Percentiles rank a stretch among this genome's conserved stretches.
Evolutionary conservation across 495 filamentous ascomycete genomes (phyloP).

Genomic region (Amniculicola lignicola): DNA sequence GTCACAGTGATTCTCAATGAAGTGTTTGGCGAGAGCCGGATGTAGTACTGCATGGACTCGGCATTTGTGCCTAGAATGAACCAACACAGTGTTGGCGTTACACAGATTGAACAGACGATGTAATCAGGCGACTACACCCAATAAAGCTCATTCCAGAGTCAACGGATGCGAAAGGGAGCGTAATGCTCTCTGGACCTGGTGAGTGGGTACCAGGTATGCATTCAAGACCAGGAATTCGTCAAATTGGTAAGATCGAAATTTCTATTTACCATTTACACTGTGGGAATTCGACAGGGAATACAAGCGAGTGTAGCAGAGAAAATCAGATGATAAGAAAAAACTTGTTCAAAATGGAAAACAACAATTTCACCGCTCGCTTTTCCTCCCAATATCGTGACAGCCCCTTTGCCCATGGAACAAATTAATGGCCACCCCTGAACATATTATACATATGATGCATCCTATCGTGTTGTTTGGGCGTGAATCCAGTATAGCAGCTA

Average conservation of each 20-base stretch:
- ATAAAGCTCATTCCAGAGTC: background rate
- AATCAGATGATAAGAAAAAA: background rate
- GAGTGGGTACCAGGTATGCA: background rate
- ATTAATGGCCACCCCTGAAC: conserved; percentile 38
- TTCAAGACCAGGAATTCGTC: background rate
- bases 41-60: no score
- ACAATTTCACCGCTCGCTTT: no score
- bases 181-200: background rate
- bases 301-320: background rate
- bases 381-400: no score
- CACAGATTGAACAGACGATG: background rate
- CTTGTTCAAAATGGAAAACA: background rate
- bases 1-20: no score
- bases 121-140: background rate
- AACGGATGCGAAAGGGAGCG: background rate
- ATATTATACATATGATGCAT: conserved; percentile 39
- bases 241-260: background rate
- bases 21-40: no score
- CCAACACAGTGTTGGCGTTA: no score
- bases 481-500: conserved; percentile 44
- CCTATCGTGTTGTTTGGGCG: conserved; percentile 31
- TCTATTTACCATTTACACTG: background rate
- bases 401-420: no score
- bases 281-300: background rate
- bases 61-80: no score